These are phyloP conservation scores for Aspergillus conjunctus DNA, from an alignment of 495 filamentous ascomycete species.

Conservation along the genomic window DNA sequence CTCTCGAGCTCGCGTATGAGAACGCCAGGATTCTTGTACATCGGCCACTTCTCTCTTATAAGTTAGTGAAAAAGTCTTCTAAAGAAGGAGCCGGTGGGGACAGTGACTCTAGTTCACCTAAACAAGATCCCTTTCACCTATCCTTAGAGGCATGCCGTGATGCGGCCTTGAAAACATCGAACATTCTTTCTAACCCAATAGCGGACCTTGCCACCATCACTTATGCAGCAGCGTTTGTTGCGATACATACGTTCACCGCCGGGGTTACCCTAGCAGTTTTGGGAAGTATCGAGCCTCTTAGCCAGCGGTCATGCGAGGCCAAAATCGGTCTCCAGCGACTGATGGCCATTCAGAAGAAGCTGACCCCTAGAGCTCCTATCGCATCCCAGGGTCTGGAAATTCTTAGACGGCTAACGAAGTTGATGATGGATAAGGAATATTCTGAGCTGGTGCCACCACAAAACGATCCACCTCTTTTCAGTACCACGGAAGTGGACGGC, in stretches of 20 bases:
- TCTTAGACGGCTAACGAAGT: slow-evolving; percentile 25
- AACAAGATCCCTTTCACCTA: slow-evolving; percentile 10
- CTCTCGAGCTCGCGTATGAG: slow-evolving; percentile 31
- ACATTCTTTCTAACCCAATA: slow-evolving; percentile 18
- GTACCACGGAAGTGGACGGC: not conserved
- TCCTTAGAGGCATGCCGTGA: slow-evolving; percentile 29
- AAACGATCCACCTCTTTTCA: too few species aligned
- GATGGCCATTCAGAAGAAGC: slow-evolving; percentile 26
- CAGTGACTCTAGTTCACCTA: not conserved
- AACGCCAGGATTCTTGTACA: slow-evolving; percentile 32
- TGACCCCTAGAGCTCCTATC: slow-evolving; percentile 27
- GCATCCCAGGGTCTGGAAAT: slow-evolving; percentile 33
- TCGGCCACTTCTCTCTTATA: slow-evolving; percentile 30
- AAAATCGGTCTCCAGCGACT: slow-evolving; percentile 30
- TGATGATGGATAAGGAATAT: slow-evolving; percentile 36
- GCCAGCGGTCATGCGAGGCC: slow-evolving; percentile 15
- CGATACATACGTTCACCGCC: slow-evolving; percentile 37
- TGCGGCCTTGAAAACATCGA: slow-evolving; percentile 31
- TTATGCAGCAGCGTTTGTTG: slow-evolving; percentile 34
- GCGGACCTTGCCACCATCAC: slow-evolving; percentile 30
- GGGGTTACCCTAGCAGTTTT: slow-evolving; percentile 32
- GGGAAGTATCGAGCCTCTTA: slow-evolving; percentile 31
- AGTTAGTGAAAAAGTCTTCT: not conserved
- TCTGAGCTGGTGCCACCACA: slow-evolving; percentile 24
- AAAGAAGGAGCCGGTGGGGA: not conserved